Evolutionary conservation across 2,329 filamentous ascomycete genomes (phyloP).

Genomic region (Trichoderma atrobrunneum): DNA sequence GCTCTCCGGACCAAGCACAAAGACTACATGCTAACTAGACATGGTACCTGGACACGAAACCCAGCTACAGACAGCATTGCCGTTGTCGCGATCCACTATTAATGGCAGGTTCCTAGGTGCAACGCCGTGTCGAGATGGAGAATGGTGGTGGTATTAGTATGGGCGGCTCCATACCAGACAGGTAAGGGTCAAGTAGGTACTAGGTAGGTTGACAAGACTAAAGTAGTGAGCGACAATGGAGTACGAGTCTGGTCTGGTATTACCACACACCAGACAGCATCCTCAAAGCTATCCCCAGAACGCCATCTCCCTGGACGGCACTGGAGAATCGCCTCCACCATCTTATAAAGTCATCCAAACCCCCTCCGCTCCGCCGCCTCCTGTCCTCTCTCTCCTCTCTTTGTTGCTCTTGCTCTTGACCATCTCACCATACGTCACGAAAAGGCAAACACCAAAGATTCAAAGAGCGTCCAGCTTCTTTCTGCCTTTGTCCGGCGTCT

Average conservation of each 20-base stretch:
- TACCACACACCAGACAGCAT: not conserved
- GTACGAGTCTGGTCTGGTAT: not conserved
- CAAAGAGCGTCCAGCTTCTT: not conserved
- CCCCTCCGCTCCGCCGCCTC: slow-evolving; percentile 10
- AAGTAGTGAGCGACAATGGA: not conserved
- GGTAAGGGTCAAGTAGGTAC: not conserved
- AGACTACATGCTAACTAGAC: not conserved
- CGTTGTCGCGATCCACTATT: not conserved
- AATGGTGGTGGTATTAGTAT: not conserved
- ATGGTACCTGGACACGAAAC: not conserved
- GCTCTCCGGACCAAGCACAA: not conserved
- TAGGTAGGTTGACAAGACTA: not conserved
- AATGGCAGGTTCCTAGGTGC: not conserved
- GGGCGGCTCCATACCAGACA: slow-evolving; percentile 7
- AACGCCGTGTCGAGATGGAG: not conserved
- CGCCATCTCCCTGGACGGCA: not conserved
- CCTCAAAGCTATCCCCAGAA: slow-evolving; percentile 5
- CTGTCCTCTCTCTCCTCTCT: not conserved
- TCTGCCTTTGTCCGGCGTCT: not conserved
- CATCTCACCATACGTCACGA: not conserved
- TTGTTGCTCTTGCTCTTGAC: not conserved
- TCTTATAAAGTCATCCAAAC: slow-evolving; percentile 19
- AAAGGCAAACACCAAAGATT: not conserved
- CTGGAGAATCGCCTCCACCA: slow-evolving; percentile 19
- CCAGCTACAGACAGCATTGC: not conserved